A percentile compares a stretch with the other conserved stretches of the same genome.
Conservation (phyloP, 1,284 basidiomycete species). For the Chondrostereum purpureum region DNA sequence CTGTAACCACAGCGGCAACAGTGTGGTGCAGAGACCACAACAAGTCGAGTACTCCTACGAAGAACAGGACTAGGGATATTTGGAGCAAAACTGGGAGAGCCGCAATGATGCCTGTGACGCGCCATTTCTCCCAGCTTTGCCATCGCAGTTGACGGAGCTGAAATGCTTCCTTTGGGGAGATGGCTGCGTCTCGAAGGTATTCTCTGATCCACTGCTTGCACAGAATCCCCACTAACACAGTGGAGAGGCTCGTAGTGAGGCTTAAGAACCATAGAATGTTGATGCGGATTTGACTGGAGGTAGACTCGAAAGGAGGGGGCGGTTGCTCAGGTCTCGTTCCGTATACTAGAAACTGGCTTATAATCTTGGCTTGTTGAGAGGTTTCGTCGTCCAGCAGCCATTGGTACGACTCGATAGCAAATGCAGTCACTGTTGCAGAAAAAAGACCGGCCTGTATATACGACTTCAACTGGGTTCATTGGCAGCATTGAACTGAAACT, state of each 20-base stretch:
- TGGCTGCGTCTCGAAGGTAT: constrained; percentile 13
- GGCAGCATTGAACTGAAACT: no score
- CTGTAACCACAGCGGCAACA: constrained; percentile 5
- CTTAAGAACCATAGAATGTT: constrained; percentile 22
- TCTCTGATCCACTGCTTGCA: constrained; percentile 21
- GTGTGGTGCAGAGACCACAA: constrained; percentile 8
- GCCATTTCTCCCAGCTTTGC: constrained; percentile 22
- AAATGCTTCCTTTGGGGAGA: constrained; percentile 14
- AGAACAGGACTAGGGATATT: constrained; percentile 22
- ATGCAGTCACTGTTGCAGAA: constrained; percentile 13
- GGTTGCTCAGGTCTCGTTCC: background rate
- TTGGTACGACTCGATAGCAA: constrained; percentile 17
- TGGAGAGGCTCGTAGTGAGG: constrained; percentile 16
- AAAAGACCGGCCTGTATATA: background rate
- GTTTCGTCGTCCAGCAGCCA: constrained; percentile 13
- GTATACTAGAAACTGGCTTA: constrained; percentile 10
- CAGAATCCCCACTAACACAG: constrained; percentile 17
- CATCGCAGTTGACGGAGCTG: constrained; percentile 19
- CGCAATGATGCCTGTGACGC: constrained; percentile 20
- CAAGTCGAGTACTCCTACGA: constrained; percentile 20
- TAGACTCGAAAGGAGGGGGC: background rate
- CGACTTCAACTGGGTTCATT: background rate
- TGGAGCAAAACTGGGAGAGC: constrained; percentile 23
- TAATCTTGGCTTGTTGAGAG: constrained; percentile 9
- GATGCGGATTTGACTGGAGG: constrained; percentile 11